These are phyloP conservation scores for Cenchrus americanus DNA, from an alignment of 176 grass and related monocot genomes.

Conservation along the genomic window DNA sequence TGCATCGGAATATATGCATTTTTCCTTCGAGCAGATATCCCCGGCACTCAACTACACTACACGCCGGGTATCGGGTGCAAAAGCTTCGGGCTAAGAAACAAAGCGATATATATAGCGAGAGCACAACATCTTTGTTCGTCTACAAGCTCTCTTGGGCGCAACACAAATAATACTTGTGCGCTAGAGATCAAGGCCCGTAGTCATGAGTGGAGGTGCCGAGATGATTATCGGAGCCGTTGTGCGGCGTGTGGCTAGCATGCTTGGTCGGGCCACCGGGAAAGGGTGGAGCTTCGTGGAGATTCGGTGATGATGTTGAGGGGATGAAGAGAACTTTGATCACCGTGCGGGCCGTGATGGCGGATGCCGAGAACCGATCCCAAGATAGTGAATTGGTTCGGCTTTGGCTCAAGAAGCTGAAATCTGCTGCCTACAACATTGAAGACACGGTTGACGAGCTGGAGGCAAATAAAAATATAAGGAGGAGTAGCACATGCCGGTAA, in stretches of 20 bases:
- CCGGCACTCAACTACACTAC: too few relatives aligned
- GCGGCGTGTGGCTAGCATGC: not conserved
- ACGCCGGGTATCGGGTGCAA: too few relatives aligned
- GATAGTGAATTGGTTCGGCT: not conserved
- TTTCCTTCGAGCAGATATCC: too few relatives aligned
- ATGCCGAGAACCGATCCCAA: not conserved
- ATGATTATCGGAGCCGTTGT: not conserved
- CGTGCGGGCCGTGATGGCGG: not conserved
- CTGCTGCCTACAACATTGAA: constrained; percentile 12
- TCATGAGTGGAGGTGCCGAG: not conserved
- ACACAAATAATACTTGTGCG: too few relatives aligned
- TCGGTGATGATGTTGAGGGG: not conserved
- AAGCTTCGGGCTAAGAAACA: too few relatives aligned
- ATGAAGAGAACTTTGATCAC: not conserved
- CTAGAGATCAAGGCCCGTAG: not conserved
- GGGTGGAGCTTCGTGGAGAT: not conserved
- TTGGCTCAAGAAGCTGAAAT: constrained; percentile 1
- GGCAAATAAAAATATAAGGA: not conserved
- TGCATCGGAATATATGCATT: too few relatives aligned
- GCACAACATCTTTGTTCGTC: too few relatives aligned
- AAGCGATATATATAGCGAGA: too few relatives aligned
- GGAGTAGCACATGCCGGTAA: too few relatives aligned
- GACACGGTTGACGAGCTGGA: not conserved
- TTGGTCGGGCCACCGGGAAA: not conserved
- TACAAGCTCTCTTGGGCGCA: too few relatives aligned